Percentiles rank a stretch among this genome's conserved stretches.
Evolutionary conservation across 768 basidiomycete species (phyloP).

Genomic region (Sporobolomyces pararoseus): DNA sequence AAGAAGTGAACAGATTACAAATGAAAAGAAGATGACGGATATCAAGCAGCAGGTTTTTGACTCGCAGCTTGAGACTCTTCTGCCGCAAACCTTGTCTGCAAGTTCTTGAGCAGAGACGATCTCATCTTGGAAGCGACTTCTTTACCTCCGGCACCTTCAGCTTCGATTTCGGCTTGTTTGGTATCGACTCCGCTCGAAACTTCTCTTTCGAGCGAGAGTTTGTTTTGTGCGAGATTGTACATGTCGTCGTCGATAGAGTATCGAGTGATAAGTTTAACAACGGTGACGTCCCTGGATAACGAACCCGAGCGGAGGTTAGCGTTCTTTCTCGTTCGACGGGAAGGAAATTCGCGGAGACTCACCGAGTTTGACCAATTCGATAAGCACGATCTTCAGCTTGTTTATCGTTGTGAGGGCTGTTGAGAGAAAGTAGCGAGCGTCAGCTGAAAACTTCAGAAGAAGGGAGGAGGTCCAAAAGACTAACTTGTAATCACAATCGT

Average conservation of each 20-base stretch:
- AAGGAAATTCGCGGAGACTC: neutral
- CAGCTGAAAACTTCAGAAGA: neutral
- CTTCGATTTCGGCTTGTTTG: constrained; percentile 57
- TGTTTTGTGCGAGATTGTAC: constrained; percentile 46
- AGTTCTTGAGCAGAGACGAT: constrained; percentile 74
- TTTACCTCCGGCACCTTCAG: constrained; percentile 58
- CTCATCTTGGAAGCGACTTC: constrained; percentile 73
- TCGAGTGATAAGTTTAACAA: constrained; percentile 85
- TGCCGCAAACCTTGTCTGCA: constrained; percentile 74
- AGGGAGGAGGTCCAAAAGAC: neutral
- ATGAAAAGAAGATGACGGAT: neutral
- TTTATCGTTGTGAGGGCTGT: constrained; percentile 68
- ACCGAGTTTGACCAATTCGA: constrained; percentile 80
- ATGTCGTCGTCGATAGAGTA: constrained; percentile 76
- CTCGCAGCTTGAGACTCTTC: constrained; percentile 50
- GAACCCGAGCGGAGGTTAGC: too few relatives aligned
- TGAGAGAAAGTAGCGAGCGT: neutral
- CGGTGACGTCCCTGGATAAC: constrained; percentile 69
- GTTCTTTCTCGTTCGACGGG: too few relatives aligned
- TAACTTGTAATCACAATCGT: constrained; percentile 91
- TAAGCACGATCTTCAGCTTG: constrained; percentile 98
- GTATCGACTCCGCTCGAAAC: constrained; percentile 47
- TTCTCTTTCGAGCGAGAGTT: constrained; percentile 15
- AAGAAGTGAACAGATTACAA: neutral
- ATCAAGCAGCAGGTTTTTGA: neutral